Evolutionary conservation across 805 yeast species (phyloP).

Genomic region (Kluyveromyces lactis): DNA sequence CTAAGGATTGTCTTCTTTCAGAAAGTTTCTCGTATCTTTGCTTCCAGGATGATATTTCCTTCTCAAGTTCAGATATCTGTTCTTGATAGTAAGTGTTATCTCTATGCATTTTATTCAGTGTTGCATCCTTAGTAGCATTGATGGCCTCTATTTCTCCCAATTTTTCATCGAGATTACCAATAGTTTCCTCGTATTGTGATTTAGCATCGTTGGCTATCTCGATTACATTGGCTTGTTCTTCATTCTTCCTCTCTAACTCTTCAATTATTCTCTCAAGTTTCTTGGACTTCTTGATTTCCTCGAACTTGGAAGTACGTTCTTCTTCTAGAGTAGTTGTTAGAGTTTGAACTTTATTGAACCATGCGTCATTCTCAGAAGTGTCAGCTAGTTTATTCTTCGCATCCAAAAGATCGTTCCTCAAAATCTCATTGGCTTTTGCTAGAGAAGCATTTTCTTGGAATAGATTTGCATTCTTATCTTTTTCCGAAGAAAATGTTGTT

Average conservation of each 20-base stretch:
- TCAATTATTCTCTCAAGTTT: constrained; percentile 45
- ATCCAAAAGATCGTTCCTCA: constrained; percentile 35
- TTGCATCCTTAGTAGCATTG: constrained; percentile 37
- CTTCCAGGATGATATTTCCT: constrained; percentile 52
- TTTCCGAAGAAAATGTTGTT: constrained; percentile 32
- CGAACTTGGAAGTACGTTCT: constrained; percentile 41
- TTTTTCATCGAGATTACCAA: constrained; percentile 37
- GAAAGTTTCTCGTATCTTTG: constrained; percentile 25
- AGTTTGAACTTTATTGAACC: constrained; percentile 48
- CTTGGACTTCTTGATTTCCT: constrained; percentile 43
- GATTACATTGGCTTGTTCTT: constrained; percentile 42
- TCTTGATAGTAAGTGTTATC: constrained; percentile 51
- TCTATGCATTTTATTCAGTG: constrained; percentile 42
- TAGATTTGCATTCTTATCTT: constrained; percentile 47
- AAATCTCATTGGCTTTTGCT: constrained; percentile 44
- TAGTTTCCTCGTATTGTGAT: constrained; percentile 43
- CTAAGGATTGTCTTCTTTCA: constrained; percentile 12
- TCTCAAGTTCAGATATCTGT: constrained; percentile 42
- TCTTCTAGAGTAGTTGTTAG: constrained; percentile 44
- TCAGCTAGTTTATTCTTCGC: constrained; percentile 41
- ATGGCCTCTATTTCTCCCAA: constrained; percentile 36
- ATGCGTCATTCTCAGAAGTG: constrained; percentile 44
- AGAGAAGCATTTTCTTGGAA: constrained; percentile 62
- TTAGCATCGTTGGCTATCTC: constrained; percentile 52
- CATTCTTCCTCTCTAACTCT: constrained; percentile 44